A percentile compares a stretch with the other conserved stretches of the same genome.
Evolutionary conservation across 2,329 filamentous ascomycete genomes (phyloP).

Genomic region (Pseudogymnoascus sp.): DNA sequence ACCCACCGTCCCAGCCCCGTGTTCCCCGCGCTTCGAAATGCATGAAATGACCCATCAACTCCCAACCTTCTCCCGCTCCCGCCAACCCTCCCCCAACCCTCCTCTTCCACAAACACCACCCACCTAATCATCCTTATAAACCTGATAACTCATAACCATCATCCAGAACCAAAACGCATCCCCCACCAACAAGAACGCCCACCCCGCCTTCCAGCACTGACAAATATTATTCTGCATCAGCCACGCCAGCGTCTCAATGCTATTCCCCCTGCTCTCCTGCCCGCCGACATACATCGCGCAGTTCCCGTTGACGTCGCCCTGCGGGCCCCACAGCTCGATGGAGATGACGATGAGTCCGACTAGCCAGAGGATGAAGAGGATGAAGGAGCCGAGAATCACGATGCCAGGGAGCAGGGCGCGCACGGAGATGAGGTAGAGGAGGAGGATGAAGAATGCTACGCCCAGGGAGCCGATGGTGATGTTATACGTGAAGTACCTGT

Average conservation of each 20-base stretch:
- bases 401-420: conserved; percentile 57
- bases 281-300: conserved; percentile 53
- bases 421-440: conserved; percentile 55
- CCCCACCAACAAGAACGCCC: conserved; percentile 54
- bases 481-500: conserved; percentile 61
- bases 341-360: conserved; percentile 55
- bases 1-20: neutral
- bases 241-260: conserved; percentile 51
- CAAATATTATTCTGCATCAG: conserved; percentile 57
- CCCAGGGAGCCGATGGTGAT: conserved; percentile 52
- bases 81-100: neutral
- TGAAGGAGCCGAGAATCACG: conserved; percentile 56
- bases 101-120: neutral
- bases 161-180: conserved; percentile 58
- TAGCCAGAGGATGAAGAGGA: conserved; percentile 61
- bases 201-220: conserved; percentile 57
- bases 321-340: conserved; percentile 56
- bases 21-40: neutral
- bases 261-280: conserved; percentile 43
- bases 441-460: conserved; percentile 57
- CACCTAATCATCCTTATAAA: conserved; percentile 34
- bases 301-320: conserved; percentile 49
- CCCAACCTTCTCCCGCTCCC: too few relatives aligned
- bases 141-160: conserved; percentile 60
- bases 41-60: neutral